These are phyloP conservation scores for Penicillium bovifimosum DNA, from an alignment of 495 filamentous ascomycete genomes.

Conservation along the genomic window DNA sequence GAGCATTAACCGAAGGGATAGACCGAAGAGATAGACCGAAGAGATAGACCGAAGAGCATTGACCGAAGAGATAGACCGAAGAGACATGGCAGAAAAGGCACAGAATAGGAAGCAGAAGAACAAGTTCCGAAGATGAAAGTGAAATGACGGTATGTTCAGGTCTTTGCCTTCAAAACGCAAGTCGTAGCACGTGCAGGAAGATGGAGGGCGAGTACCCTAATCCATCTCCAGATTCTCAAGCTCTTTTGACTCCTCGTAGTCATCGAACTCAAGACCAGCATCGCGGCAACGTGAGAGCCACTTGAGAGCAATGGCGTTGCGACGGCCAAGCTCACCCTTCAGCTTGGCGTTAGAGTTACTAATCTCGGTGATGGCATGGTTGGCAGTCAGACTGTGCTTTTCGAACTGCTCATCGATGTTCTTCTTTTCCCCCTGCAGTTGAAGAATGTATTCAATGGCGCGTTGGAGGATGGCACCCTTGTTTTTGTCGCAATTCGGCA, in stretches of 20 bases:
- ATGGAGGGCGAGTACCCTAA: conserved; percentile 14
- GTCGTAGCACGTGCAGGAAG: conserved; percentile 31
- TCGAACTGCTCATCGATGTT: conserved; percentile 96
- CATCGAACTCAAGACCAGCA: conserved; percentile 59
- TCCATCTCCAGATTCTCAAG: conserved; percentile 38
- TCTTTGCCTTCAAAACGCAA: conserved; percentile 18
- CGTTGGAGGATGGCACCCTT: conserved; percentile 95
- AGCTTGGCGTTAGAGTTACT: conserved; percentile 84
- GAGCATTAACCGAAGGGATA: no score
- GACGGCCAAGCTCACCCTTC: conserved; percentile 67
- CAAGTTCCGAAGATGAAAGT: conserved; percentile 1
- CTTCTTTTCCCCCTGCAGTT: conserved; percentile 89
- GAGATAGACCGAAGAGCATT: no score
- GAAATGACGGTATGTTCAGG: conserved; percentile 29
- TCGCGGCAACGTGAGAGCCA: conserved; percentile 81
- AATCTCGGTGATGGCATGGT: conserved; percentile 89
- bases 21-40: no score
- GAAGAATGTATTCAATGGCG: conserved; percentile 87
- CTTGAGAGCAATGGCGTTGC: conserved; percentile 45
- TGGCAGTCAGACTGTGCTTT: conserved; percentile 87
- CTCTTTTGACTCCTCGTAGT: conserved; percentile 43
- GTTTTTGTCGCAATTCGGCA: conserved; percentile 98
- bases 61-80: no score
- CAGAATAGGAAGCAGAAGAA: conserved; percentile 1
- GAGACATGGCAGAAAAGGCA: conserved; percentile 1